Base-by-base conservation (phyloP, 2,329 filamentous ascomycete species). In the Hawksworthiomyces lignivorus region DNA sequence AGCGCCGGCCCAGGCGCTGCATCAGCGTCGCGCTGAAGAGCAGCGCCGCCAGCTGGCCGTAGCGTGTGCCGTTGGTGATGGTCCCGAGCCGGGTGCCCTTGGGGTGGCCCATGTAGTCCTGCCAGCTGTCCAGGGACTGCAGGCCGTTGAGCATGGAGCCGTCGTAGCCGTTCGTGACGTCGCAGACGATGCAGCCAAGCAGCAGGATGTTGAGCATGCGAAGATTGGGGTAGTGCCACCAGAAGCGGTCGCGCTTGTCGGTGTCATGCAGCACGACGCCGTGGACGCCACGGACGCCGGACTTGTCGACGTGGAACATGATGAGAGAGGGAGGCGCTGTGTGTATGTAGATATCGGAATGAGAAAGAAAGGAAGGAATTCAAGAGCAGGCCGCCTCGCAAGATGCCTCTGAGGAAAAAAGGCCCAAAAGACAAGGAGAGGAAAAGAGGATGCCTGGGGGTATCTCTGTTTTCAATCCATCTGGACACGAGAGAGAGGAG, bases 11-110 rank as follows among this genome's bases (percentile, higher is more conserved):
- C 45, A 67, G 58, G 15, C 59, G 61, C 51, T 79, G 73, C 18
- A 72, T 73, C 7, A 73, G 52, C 63, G 63, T 72, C 21, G 74
- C 74, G 40, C 73, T 73, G 12, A 67, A 52, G 2, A 77, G 56
- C 5, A 57, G 43, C 4, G 50, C 49, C 8, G 58, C 44, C 1
- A 64, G 52, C 12, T 55, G 56, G 9, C 61, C 62, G 30, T 56
- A 54, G 3, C 50, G 52, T 27, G 54, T 50, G 11, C 52, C 55
- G 15, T 54, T 49, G 30, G 48, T 57, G 19, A 59, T 48, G 11
- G 54, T 49, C 27, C 57, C 58, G 14, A 59, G 49, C 5, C 48
- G 35, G n/a, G 51, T 50, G 12, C 54, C 54, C 10, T 35, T 33
- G 8, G 56, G 57, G 12, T 56, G 49, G 24, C 53, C 52, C 29